Evolutionary conservation across 805 yeast species (phyloP), one percentile per base, ranked within the genome.

Genomic region (Kodamaea sagamina): DNA sequence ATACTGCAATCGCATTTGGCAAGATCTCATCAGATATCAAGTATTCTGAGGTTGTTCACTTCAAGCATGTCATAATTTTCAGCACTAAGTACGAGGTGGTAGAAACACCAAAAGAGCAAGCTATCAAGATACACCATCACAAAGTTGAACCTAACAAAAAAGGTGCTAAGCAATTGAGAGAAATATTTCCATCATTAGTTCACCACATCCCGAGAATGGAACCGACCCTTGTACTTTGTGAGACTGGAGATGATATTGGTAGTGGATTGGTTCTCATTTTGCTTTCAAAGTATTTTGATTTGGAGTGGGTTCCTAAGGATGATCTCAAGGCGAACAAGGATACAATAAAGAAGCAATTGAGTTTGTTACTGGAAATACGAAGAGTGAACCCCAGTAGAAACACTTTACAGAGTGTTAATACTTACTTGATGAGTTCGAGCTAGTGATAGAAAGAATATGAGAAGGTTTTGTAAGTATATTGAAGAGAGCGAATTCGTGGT

Each of bases 371-470:
- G 12, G 62, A 72, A 2, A 58, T 65, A 6, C 58, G 75, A n/a
- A 77, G 73, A 31, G 78, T 77, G 4, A 85, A 87, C 47, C 95
- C 96, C 0, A 81, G 89, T 43, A 68, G 96, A 39, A 81, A 87
- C 8, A 84, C 95, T 0, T 65, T 87, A 31, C 89, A 84, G 51
- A 76, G 90, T 21, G 79, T 86, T 2, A 84, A 87, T 48, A 61
- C 80, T 2, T 78, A 49, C 47, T 29, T 39, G 21, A 39, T 39
- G 42, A 13, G 24, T 21, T 21, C 6, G 24, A 21, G 6, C 6
- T 21, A 21, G 24, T n/a, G n/a, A n/a, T 6, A 15, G 39, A 16
- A 11, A 32, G 10, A 4, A 11, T n/a, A 32, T 18, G 11, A 6
- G n/a, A 4, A 16, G 6, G n/a, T 13, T 17, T 17, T 32, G n/a